Base-by-base conservation (phyloP, 2,329 filamentous ascomycete genomes). In the Epichloe glyceriae region DNA sequence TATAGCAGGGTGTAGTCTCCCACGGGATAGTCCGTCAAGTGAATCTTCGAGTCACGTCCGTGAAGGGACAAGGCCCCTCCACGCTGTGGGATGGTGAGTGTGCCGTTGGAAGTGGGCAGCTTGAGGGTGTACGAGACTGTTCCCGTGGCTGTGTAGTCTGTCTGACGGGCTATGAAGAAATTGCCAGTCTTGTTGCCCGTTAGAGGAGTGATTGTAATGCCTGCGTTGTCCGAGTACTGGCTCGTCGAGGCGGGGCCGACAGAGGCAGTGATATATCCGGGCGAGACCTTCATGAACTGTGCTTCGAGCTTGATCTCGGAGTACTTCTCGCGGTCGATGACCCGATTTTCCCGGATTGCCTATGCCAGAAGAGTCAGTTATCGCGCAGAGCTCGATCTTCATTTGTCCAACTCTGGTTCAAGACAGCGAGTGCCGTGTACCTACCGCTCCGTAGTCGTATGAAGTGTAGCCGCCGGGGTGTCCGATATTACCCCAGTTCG, bases 401-500 rank as follows among this genome's bases (percentile, higher is more conserved):
- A 20, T 22, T 33, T 20, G 10, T n/a, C 41, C 5, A 4, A 39
- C 30, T 51, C n/a, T 44, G 70, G 7, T 53, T 26, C 22, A 47
- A 52, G 17, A 22, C 47, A 1, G 10, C 15, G n/a, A 5, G 11
- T 37, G n/a, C 3, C 2, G 7, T 5, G 39, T 12, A 58, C 70
- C 40, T 51, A 65, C 67, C 2, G 72, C 69, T 7, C 70, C 74
- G 47, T 79, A 79, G 53, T 79, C 76, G 46, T 79, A 78, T 0
- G 73, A 76, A 0, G 76, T 81, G 53, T 82, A 82, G 3, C 75
- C 80, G 11, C 80, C 82, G 10, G 82, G 74, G 56, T 88, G 79
- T 0, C 86, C 84, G 4, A 88, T 65, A 54, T 88, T 90, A 0
- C 86, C 86, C 87, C 86, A 91, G 61, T 91, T 93, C 0, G 86